These are phyloP conservation scores for Boletus tomentosulus DNA, from an alignment of 768 basidiomycete genomes.

Conservation along the genomic window DNA sequence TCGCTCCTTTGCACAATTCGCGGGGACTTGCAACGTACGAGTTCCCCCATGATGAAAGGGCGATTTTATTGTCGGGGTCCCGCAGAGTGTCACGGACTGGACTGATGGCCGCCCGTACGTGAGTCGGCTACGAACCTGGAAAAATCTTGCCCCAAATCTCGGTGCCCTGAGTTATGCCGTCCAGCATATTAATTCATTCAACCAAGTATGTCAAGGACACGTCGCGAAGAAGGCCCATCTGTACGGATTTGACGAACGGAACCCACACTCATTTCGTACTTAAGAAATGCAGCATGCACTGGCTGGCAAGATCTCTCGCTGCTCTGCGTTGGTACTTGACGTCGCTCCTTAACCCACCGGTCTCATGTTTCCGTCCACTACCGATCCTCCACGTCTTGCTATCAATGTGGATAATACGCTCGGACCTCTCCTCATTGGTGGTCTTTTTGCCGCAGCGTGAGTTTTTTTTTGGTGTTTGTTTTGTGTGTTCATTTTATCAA, in stretches of 20 bases:
- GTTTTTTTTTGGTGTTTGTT: constrained; percentile 13
- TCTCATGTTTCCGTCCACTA: not conserved
- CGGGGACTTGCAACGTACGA: too few species aligned
- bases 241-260: not conserved
- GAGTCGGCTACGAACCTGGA: not conserved
- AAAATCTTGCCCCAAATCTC: not conserved
- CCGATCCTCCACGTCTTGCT: not conserved
- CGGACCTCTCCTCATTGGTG: constrained; percentile 52
- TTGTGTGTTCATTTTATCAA: not conserved
- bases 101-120: not conserved
- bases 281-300: not conserved
- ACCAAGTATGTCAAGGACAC: not conserved
- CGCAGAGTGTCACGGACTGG: too few species aligned
- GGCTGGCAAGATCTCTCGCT: not conserved
- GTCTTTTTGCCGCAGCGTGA: constrained; percentile 50
- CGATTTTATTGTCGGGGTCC: too few species aligned
- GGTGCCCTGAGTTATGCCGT: not conserved
- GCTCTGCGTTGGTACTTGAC: not conserved
- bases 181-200: not conserved
- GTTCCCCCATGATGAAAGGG: too few species aligned
- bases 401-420: constrained; percentile 44
- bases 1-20: too few species aligned
- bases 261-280: not conserved
- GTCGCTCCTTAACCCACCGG: not conserved
- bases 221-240: too few species aligned